phyloP scores from a whole-genome alignment of 129 eudicot species.

The Escallonia rubra region DNA sequence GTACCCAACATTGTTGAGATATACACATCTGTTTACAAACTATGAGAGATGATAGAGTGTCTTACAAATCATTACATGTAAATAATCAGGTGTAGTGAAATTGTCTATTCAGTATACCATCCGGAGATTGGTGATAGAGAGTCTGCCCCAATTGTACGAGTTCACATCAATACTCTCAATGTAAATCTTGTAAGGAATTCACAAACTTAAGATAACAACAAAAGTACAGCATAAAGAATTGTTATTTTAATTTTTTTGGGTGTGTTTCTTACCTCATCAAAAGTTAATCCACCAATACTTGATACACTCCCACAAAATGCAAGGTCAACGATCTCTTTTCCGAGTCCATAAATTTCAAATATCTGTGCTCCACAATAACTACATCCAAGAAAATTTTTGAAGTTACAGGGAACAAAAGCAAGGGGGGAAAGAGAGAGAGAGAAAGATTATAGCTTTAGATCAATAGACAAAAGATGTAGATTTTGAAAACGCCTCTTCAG shows the following conservation, averaged over 20 bases:
- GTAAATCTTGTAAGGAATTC: neutral
- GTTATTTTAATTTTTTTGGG: neutral
- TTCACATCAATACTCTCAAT: neutral
- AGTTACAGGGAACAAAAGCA: neutral
- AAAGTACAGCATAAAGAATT: neutral
- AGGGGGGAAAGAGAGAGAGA: neutral
- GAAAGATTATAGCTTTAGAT: neutral
- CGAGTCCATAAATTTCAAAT: slow-evolving; percentile 95
- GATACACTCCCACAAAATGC: slow-evolving; percentile 93
- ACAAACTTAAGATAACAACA: neutral
- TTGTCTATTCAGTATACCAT: no score
- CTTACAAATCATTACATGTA: no score
- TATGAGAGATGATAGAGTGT: no score
- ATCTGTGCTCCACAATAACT: slow-evolving; percentile 99
- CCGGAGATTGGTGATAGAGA: no score
- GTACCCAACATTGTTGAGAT: no score
- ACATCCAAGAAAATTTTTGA: slow-evolving; percentile 20
- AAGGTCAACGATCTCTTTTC: slow-evolving; percentile 72
- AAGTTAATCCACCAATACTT: slow-evolving; percentile 87
- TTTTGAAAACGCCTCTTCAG: slow-evolving; percentile 3
- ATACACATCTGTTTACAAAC: no score
- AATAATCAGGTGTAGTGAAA: no score
- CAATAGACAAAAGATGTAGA: slow-evolving; percentile 2
- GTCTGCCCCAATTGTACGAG: no score
- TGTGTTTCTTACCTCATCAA: slow-evolving; percentile 74